These are phyloP conservation scores for Curvularia sp. DNA, from an alignment of 2,329 filamentous ascomycete genomes.

Conservation along the genomic window DNA sequence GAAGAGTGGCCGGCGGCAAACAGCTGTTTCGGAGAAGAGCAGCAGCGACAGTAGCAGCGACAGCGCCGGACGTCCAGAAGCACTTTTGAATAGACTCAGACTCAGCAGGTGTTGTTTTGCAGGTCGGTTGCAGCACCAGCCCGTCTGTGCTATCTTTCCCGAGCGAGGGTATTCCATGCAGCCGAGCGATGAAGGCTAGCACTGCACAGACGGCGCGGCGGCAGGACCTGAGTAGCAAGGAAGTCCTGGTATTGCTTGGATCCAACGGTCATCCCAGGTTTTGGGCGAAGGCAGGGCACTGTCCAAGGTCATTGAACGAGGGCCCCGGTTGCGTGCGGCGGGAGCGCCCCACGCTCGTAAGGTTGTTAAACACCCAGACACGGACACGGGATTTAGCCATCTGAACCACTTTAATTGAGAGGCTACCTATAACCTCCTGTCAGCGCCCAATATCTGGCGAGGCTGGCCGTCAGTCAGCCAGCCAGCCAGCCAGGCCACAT, in stretches of 20 bases:
- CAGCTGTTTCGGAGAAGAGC: slow-evolving; percentile 25
- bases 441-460: slow-evolving; percentile 38
- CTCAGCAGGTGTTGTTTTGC: slow-evolving; percentile 32
- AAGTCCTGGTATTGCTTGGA: slow-evolving; percentile 39
- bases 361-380: slow-evolving; percentile 34
- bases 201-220: slow-evolving; percentile 38
- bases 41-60: slow-evolving; percentile 24
- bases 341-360: slow-evolving; percentile 29
- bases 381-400: slow-evolving; percentile 43
- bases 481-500: background rate
- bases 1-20: slow-evolving; percentile 25
- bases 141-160: slow-evolving; percentile 40
- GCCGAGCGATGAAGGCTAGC: slow-evolving; percentile 26
- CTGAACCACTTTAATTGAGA: slow-evolving; percentile 44
- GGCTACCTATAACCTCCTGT: slow-evolving; percentile 40
- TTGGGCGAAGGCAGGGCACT: slow-evolving; percentile 35
- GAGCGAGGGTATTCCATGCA: slow-evolving; percentile 43
- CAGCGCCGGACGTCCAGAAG: slow-evolving; percentile 34
- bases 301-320: slow-evolving; percentile 35
- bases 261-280: slow-evolving; percentile 46
- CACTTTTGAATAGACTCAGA: slow-evolving; percentile 20
- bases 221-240: slow-evolving; percentile 38
- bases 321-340: slow-evolving; percentile 38
- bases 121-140: slow-evolving; percentile 35
- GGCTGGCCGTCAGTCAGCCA: background rate